A percentile compares a stretch with the other conserved stretches of the same genome.
These are phyloP conservation scores for Candida manassasensis DNA, from an alignment of 805 yeast genomes.

Conservation along the genomic window DNA sequence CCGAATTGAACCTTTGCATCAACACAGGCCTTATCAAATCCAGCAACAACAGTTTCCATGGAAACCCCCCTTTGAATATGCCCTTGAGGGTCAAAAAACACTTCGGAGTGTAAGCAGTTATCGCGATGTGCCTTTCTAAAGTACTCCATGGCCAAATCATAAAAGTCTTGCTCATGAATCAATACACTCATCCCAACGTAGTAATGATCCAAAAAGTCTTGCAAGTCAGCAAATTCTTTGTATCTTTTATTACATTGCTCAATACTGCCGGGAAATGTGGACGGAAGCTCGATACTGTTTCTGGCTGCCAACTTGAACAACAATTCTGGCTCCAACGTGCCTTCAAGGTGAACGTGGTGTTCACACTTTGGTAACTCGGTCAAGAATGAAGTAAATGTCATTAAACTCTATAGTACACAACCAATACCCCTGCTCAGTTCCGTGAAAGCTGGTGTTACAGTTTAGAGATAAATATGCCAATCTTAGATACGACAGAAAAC, in stretches of 20 bases:
- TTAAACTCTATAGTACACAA: too few species aligned
- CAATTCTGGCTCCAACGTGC: constrained; percentile 73
- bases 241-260: constrained; percentile 58
- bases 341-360: constrained; percentile 82
- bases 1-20: constrained; percentile 57
- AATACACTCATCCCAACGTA: constrained; percentile 80
- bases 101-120: constrained; percentile 67
- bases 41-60: constrained; percentile 56
- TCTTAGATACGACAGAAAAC: too few species aligned
- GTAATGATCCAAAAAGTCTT: constrained; percentile 74
- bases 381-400: constrained; percentile 36
- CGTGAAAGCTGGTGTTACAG: too few species aligned
- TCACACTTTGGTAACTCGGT: constrained; percentile 80
- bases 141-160: constrained; percentile 72
- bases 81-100: constrained; percentile 82
- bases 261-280: constrained; percentile 53
- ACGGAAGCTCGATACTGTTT: constrained; percentile 59
- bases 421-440: too few species aligned
- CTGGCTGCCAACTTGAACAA: constrained; percentile 65
- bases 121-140: constrained; percentile 54
- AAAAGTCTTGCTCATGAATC: constrained; percentile 65
- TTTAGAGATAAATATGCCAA: too few species aligned
- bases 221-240: constrained; percentile 58
- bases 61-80: constrained; percentile 65
- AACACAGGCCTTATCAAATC: constrained; percentile 64